Evolutionary conservation across 1,284 basidiomycete species (phyloP), one percentile per base, ranked within the genome.

Genomic region (Rhodotorula sp.): DNA sequence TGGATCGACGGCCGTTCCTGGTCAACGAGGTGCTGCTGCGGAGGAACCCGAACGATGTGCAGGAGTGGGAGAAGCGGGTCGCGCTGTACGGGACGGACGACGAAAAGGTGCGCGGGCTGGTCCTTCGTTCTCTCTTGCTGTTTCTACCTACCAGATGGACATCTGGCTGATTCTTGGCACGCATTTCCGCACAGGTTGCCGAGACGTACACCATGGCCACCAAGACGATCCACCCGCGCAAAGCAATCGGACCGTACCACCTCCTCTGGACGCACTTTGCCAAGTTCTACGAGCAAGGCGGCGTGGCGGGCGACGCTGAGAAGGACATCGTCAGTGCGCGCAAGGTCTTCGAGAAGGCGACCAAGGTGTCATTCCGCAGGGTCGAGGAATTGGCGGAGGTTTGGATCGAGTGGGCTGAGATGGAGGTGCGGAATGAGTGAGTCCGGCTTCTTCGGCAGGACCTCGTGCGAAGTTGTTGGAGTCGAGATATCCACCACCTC

Each of bases 51-150:
- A 92, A 98, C 78, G 96, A 99, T 77, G 95, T 99, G 0, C 94
- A 96, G 77, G 96, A 99, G 80, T 99, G 96, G 96, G 95, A 98
- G 82, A 99, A 99, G 82, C 85, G 94, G 16, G 87, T 98, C n/a
- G 92, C 92, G 6, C 81, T 99, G 52, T 94, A 89, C 86, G 95
- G 90, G 20, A 89, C 92, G 61, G 87, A 97, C 76, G 95, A 99
- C 79, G 91, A 90, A 75, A 94, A 94, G 84, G 89, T 89, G 76
- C 34, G 80, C 11, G 40, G 40, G 40, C 10, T 11, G 13, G 37
- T 40, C 37, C 37, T 11, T 10, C 52, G 8, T 24, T 47, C 11
- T 8, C 26, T n/a, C 34, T n/a, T 37, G 3, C 50, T 59, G 20
- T 55, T 10, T 10, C 10, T 34, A n/a, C n/a, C n/a, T n/a, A n/a